A percentile compares a stretch with the other conserved stretches of the same genome.
These are phyloP conservation scores for Lanmaoa pseudosensibilis DNA, from an alignment of 768 basidiomycete species.

Conservation along the genomic window DNA sequence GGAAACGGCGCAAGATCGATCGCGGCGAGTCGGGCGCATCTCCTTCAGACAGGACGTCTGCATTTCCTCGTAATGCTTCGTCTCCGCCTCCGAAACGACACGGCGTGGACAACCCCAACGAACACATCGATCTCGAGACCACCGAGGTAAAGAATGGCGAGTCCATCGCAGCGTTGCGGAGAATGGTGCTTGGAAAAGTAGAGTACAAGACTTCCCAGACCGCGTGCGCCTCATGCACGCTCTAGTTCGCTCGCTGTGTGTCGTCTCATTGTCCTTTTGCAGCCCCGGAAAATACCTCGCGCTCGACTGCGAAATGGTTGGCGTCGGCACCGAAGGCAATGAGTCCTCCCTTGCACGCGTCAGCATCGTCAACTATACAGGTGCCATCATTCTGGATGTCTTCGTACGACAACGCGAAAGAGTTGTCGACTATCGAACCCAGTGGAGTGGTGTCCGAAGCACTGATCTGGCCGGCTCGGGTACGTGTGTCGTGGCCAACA, in stretches of 20 bases:
- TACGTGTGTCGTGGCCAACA: slow-evolving; percentile 6
- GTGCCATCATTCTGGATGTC: slow-evolving; percentile 74
- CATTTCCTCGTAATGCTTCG: slow-evolving; percentile 4
- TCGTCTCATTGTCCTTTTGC: slow-evolving; percentile 7
- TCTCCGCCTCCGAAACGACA: slow-evolving; percentile 1
- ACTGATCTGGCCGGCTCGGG: slow-evolving; percentile 70
- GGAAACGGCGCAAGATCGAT: slow-evolving; percentile 23
- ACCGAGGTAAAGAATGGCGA: slow-evolving; percentile 46
- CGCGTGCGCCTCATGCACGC: slow-evolving; percentile 39
- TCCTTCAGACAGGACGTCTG: not conserved
- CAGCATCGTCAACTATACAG: slow-evolving; percentile 80
- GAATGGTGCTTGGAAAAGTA: slow-evolving; percentile 53
- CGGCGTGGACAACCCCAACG: not conserved
- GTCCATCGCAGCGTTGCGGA: slow-evolving; percentile 44
- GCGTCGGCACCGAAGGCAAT: slow-evolving; percentile 11
- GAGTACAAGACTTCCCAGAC: slow-evolving; percentile 42
- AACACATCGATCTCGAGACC: slow-evolving; percentile 20
- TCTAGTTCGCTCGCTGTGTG: not conserved
- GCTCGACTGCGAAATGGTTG: slow-evolving; percentile 70
- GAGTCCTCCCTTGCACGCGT: slow-evolving; percentile 18
- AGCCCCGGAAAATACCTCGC: slow-evolving; percentile 77
- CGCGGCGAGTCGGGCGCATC: not conserved
- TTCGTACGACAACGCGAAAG: slow-evolving; percentile 85
- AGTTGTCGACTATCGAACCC: slow-evolving; percentile 91
- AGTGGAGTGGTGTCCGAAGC: slow-evolving; percentile 81